Conservation (phyloP, 495 filamentous ascomycete species). For the Ascodesmis nigricans region DNA sequence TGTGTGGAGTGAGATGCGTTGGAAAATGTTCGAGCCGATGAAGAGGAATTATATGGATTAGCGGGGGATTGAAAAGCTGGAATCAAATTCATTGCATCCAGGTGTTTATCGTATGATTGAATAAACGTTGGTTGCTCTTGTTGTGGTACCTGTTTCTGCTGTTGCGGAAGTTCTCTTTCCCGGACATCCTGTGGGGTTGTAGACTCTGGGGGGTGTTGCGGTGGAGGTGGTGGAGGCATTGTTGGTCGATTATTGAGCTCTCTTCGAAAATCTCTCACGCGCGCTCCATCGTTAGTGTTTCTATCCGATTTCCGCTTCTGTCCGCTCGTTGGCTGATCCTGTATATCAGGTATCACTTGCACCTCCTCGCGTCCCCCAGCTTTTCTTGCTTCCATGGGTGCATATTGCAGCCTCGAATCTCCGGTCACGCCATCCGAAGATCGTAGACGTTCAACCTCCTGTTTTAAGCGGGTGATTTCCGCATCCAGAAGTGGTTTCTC, state of each 20-base stretch:
- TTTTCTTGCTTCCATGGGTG: not conserved
- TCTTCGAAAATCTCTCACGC: slow-evolving; percentile 14
- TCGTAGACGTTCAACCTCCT: slow-evolving; percentile 11
- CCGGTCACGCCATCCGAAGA: too few relatives aligned
- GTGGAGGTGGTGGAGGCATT: slow-evolving; percentile 14
- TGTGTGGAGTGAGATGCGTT: too few relatives aligned
- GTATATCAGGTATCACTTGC: not conserved
- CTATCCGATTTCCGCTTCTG: slow-evolving; percentile 15
- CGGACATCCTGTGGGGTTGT: not conserved
- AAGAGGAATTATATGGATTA: too few relatives aligned
- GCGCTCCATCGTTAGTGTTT: slow-evolving; percentile 5
- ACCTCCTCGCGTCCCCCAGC: not conserved
- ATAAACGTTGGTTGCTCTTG: not conserved
- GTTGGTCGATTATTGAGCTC: slow-evolving; percentile 17
- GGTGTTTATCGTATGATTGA: not conserved
- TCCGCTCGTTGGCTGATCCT: slow-evolving; percentile 1
- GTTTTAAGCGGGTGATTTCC: slow-evolving; percentile 11
- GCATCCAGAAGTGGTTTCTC: slow-evolving; percentile 11
- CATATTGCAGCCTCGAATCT: too few relatives aligned
- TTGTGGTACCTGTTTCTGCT: not conserved
- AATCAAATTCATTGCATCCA: not conserved
- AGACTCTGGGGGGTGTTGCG: not conserved
- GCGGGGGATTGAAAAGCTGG: slow-evolving; percentile 1
- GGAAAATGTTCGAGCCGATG: too few relatives aligned
- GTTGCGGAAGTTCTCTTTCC: not conserved